A percentile compares a stretch with the other conserved stretches of the same genome.
phyloP scores from a whole-genome alignment of 495 filamentous ascomycete genomes.

The Podospora conica region DNA sequence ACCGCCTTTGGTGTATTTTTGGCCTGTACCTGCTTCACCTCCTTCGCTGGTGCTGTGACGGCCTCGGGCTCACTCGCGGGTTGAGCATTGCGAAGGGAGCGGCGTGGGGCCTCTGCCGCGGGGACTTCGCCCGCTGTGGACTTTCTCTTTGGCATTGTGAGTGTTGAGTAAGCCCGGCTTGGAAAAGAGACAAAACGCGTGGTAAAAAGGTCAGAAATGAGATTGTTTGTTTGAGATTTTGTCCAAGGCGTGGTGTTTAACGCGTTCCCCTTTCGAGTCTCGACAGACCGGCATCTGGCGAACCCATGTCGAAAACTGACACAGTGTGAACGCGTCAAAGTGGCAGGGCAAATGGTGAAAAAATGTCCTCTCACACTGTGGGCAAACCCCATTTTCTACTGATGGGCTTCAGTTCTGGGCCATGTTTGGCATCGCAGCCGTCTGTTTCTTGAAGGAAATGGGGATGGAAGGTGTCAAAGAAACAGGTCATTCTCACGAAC shows the following conservation, averaged over 20 bases:
- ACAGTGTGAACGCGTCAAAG: not conserved
- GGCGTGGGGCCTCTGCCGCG: constrained; percentile 13
- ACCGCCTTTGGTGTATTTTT: not conserved
- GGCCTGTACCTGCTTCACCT: not conserved
- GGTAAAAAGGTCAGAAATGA: not conserved
- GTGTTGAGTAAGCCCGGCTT: not conserved
- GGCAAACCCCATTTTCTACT: no score
- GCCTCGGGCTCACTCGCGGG: not conserved
- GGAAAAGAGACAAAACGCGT: not conserved
- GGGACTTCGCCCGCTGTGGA: constrained; percentile 14
- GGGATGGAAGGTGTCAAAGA: no score
- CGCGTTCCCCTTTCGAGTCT: not conserved
- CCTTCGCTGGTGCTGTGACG: not conserved
- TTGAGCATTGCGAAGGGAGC: constrained; percentile 17
- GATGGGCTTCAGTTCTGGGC: no score
- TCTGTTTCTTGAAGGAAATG: no score
- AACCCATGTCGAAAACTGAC: not conserved
- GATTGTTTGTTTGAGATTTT: not conserved
- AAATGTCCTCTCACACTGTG: not conserved
- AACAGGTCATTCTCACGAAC: not conserved
- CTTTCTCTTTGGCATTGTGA: constrained; percentile 37
- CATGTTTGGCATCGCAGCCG: no score
- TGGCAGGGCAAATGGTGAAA: not conserved
- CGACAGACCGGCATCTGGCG: not conserved
- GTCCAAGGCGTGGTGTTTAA: not conserved